Evolutionary conservation across 2,329 filamentous ascomycete species (phyloP), one percentile per base, ranked within the genome.

Genomic region (Fusarium pilosicola): DNA sequence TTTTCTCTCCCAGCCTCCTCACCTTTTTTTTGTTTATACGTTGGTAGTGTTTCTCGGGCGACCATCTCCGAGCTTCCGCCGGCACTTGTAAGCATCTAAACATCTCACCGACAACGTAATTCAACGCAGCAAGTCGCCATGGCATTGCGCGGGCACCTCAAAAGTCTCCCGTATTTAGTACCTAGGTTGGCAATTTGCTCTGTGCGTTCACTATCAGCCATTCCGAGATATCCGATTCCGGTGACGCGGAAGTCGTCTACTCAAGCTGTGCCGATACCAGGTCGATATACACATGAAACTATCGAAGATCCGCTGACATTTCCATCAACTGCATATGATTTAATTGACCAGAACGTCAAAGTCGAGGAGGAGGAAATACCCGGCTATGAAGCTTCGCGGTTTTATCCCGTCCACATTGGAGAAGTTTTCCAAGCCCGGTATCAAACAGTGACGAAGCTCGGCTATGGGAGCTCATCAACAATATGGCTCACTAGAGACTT

Each of bases 381-480:
- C 1, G 77, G 76, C 17, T 85, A 85, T 62, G 66, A 76, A 5
- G 66, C 81, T 1, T 77, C 80, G 6, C 74, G 77, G 6, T 85
- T 82, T 60, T 84, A 85, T 67, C 80, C 83, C 3, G 81, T 81
- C n/a, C 77, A 73, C 2, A 71, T 83, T 2, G 83, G 84, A 6
- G 78, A 86, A 18, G 67, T 83, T 3, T 79, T 85, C 7, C 74
- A 78, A 5, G 63, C 77, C n/a, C 70, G 76, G 8, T 86, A 80
- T 59, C 80, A 86, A 73, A 61, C 79, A 0, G 60, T 85, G 0
- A 76, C 80, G 2, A 86, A 86, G 64, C 73, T 86, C 13, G 84
- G 84, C 15, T 86, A 74, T 73, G 84, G 84, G 28, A 74, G 75
- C 22, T 80, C 77, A 12, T 86, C 83, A 10, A 86, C 84, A 0